Conservation (phyloP, 2,329 filamentous ascomycete genomes). For the Venturia aucupariae region DNA sequence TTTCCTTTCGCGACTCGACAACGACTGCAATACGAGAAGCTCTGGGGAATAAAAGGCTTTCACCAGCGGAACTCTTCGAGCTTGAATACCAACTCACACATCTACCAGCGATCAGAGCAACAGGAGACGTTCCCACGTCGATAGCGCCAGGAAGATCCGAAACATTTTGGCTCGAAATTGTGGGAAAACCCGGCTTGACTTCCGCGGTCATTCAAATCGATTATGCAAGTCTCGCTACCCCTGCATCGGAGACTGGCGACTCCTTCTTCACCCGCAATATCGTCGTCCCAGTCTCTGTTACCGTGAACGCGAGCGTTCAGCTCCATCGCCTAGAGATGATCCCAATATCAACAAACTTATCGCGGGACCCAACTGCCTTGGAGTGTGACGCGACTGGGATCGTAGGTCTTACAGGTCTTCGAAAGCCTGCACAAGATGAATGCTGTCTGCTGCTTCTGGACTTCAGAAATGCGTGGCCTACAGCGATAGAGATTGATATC, state of each 20-base stretch:
- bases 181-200: conserved; percentile 78
- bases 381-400: background rate
- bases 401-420: background rate
- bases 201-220: conserved; percentile 73
- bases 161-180: conserved; percentile 72
- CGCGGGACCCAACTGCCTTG: conserved; percentile 35
- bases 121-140: conserved; percentile 39
- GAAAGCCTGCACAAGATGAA: conserved; percentile 34
- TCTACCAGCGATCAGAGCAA: conserved; percentile 51
- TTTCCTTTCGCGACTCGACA: conserved; percentile 85
- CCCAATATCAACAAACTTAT: conserved; percentile 58
- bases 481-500: conserved; percentile 60
- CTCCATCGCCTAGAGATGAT: conserved; percentile 70
- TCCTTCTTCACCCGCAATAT: conserved; percentile 75
- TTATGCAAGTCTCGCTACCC: conserved; percentile 70
- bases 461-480: conserved; percentile 83
- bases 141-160: conserved; percentile 60
- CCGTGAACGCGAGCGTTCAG: conserved; percentile 86
- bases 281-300: conserved; percentile 70
- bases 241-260: conserved; percentile 38
- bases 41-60: conserved; percentile 65
- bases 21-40: conserved; percentile 67
- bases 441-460: conserved; percentile 76
- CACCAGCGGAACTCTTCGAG: conserved; percentile 73
- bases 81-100: conserved; percentile 70